These are phyloP conservation scores for Alternaria alternata DNA, from an alignment of 2,329 filamentous ascomycete species.

Conservation along the genomic window DNA sequence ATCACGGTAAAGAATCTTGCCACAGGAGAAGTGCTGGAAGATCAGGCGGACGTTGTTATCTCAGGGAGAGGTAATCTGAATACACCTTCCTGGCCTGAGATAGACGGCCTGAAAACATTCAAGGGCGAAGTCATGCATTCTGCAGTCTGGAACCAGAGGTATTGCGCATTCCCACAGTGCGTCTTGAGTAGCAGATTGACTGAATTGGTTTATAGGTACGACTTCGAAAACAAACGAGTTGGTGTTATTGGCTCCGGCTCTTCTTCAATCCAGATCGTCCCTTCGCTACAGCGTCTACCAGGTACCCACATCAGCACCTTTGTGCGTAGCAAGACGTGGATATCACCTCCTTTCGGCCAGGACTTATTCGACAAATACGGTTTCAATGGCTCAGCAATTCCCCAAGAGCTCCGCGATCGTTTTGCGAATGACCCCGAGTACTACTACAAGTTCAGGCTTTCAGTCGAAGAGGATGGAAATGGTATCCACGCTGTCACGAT, in stretches of 20 bases:
- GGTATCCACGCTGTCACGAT: conserved; percentile 42
- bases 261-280: conserved; percentile 54
- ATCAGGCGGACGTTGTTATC: conserved; percentile 42
- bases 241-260: conserved; percentile 48
- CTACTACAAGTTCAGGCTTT: conserved; percentile 42
- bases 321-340: conserved; percentile 48
- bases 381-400: conserved; percentile 43
- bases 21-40: conserved; percentile 36
- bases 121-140: conserved; percentile 49
- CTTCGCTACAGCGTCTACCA: conserved; percentile 47
- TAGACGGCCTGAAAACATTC: conserved; percentile 42
- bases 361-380: conserved; percentile 44
- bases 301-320: conserved; percentile 44
- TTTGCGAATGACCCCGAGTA: conserved; percentile 41
- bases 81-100: conserved; percentile 44
- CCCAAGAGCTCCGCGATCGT: conserved; percentile 32
- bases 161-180: background rate
- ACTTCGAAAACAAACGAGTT: conserved; percentile 45
- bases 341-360: conserved; percentile 45
- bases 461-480: conserved; percentile 46
- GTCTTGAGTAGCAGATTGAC: background rate
- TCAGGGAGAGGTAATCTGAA: conserved; percentile 47
- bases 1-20: conserved; percentile 45
- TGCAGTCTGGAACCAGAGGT: conserved; percentile 47
- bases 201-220: conserved; percentile 31